Evolutionary conservation across 2,329 filamentous ascomycete genomes (phyloP).

Genomic region (Paradendryphiella salina): DNA sequence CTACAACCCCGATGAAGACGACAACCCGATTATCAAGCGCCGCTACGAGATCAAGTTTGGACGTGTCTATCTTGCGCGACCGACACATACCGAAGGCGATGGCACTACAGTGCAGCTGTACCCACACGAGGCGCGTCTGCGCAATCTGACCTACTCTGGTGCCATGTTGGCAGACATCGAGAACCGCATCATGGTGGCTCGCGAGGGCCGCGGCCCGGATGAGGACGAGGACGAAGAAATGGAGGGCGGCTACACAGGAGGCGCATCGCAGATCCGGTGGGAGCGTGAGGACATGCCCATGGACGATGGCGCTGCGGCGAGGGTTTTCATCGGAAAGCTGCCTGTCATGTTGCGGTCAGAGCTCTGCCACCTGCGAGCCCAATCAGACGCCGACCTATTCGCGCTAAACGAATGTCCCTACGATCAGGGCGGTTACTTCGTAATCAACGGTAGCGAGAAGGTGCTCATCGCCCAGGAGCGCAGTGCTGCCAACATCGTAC

Average conservation of each 20-base stretch:
- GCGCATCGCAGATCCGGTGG: slow-evolving; percentile 50
- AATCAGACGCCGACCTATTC: slow-evolving; percentile 84
- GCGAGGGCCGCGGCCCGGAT: slow-evolving; percentile 68
- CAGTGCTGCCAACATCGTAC: slow-evolving; percentile 96
- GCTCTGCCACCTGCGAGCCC: slow-evolving; percentile 84
- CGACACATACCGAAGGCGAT: slow-evolving; percentile 90
- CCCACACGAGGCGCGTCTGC: slow-evolving; percentile 91
- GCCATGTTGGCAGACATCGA: slow-evolving; percentile 88
- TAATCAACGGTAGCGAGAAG: slow-evolving; percentile 99
- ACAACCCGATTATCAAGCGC: slow-evolving; percentile 75
- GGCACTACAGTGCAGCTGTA: slow-evolving; percentile 82
- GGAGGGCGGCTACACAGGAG: slow-evolving; percentile 38
- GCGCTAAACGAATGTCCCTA: slow-evolving; percentile 95
- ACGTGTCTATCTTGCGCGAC: slow-evolving; percentile 82
- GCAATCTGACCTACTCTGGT: slow-evolving; percentile 93
- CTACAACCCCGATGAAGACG: slow-evolving; percentile 69
- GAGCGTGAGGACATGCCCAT: slow-evolving; percentile 54
- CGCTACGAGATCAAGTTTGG: slow-evolving; percentile 96
- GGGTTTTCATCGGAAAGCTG: slow-evolving; percentile 91
- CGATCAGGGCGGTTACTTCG: slow-evolving; percentile 97
- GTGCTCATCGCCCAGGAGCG: slow-evolving; percentile 97
- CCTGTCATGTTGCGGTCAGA: slow-evolving; percentile 98
- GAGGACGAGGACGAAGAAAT: slow-evolving; percentile 65
- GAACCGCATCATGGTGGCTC: slow-evolving; percentile 80
- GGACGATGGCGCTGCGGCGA: slow-evolving; percentile 61